Evolutionary conservation across 805 yeast genomes (phyloP).

Genomic region (Metschnikowia peoriensis): DNA sequence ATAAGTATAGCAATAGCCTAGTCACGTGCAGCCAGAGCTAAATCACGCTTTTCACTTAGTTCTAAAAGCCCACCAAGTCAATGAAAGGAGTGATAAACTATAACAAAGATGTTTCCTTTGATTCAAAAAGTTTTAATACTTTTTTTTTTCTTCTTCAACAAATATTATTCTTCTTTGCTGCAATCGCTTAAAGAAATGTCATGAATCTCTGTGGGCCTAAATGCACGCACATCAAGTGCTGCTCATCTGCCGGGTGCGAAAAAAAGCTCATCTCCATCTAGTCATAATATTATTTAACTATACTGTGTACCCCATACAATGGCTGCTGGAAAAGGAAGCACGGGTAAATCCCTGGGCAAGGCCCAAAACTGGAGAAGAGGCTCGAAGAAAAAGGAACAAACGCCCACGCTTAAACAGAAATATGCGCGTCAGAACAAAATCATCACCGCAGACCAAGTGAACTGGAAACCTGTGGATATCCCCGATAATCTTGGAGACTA

Average conservation of each 20-base stretch:
- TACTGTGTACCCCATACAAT: background rate
- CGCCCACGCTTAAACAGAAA: constrained; percentile 31
- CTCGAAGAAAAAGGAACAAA: constrained; percentile 7
- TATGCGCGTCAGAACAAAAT: constrained; percentile 33
- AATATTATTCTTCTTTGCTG: no score
- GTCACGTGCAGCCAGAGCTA: background rate
- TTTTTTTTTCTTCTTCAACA: no score
- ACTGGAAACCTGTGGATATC: constrained; percentile 81
- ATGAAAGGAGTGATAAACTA: no score
- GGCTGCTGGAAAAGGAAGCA: constrained; percentile 3
- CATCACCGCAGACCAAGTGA: constrained; percentile 50
- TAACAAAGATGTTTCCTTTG: no score
- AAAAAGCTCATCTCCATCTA: constrained; percentile 7
- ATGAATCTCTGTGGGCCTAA: background rate
- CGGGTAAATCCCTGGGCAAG: background rate
- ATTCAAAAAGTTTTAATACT: no score
- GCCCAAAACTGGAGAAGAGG: background rate
- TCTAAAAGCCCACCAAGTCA: no score
- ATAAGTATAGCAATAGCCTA: background rate
- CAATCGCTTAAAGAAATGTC: background rate
- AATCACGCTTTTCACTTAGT: no score
- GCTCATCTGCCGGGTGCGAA: constrained; percentile 2
- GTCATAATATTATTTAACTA: no score
- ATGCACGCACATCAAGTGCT: background rate
- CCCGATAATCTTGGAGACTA: constrained; percentile 84